Base-by-base conservation (phyloP, 257 asterid genomes). In the Solanum piurae region DNA sequence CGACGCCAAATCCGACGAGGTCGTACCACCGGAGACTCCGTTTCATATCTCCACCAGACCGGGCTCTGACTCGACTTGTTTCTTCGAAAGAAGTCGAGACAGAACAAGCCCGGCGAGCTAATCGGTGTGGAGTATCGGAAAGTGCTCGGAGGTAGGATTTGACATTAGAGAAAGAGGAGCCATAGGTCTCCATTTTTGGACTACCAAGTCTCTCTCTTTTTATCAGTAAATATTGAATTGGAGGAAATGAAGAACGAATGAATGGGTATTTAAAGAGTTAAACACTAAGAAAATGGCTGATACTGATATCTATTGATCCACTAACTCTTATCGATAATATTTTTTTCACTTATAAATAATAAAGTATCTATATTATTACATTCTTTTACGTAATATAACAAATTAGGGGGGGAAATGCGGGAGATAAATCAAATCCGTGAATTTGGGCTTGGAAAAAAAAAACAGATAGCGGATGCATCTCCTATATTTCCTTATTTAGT, bases 21-120 rank as follows among this genome's bases (percentile, higher is more conserved):
- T 97, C 99, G 89, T 93, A 89, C 98, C 98, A 95, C 6, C 92
- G 93, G 87, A 97, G 96, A 84, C 87, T 95, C 73, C 94, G 90
- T 77, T 91, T 91, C 95, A 97, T 91, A 79, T 86, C 91, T n/a
- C 94, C 55, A 5, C 98, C 98, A 9, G 99, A 95, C 33, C 93
- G 91, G 34, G 92, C 91, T 8, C 95, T 90, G 60, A 89, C 88
- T 68, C 88, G 93, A 87, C 90, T 88, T 36, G 92, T 90, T 42
- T 95, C 98, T 38, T 96, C 95, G 34, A 83, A 69, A 74, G 97
- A 89, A 1, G 98, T 93, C 16, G 98, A 93, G 3, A 92, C 92
- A 4, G 98, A 94, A 86, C 91, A 86, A 16, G 98, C 98, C 42
- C 98, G 96, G 76, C 93, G 94, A 62, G 88, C 86, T 38, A 97